phyloP scores from a whole-genome alignment of 352 stramenopile species.

The Phytophthora hibernalis region DNA sequence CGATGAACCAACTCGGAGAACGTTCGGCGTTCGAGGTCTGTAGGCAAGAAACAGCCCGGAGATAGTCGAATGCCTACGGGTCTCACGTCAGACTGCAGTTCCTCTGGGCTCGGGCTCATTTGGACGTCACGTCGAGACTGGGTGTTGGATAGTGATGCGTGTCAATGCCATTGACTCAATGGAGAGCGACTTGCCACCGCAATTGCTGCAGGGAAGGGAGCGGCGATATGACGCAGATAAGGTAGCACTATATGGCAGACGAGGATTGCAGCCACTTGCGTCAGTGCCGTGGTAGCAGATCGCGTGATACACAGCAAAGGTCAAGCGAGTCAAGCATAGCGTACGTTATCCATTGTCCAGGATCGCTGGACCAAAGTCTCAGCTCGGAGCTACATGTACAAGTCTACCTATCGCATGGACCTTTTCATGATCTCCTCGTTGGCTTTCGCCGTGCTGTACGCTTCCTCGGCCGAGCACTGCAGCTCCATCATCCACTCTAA shows the following conservation, averaged over 20 bases:
- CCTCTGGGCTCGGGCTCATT: constrained; percentile 4
- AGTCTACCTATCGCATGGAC: constrained; percentile 29
- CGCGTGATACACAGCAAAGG: constrained; percentile 3
- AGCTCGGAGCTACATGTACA: not conserved
- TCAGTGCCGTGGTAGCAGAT: not conserved
- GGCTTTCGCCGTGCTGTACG: constrained; percentile 50
- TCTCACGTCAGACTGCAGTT: constrained; percentile 15
- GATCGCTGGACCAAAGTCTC: not conserved
- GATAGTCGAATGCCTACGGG: constrained; percentile 35
- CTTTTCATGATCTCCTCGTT: constrained; percentile 57
- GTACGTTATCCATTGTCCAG: not conserved
- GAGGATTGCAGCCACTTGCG: not conserved
- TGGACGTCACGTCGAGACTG: constrained; percentile 7
- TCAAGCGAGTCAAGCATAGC: constrained; percentile 1
- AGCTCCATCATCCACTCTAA: constrained; percentile 48
- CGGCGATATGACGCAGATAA: constrained; percentile 32
- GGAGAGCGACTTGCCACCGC: too few species aligned
- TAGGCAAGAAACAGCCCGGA: constrained; percentile 38
- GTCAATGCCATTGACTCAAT: too few species aligned
- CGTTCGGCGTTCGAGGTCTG: constrained; percentile 38
- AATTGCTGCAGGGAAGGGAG: constrained; percentile 4
- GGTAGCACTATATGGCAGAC: constrained; percentile 24
- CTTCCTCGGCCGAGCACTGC: constrained; percentile 47
- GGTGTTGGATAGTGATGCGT: constrained; percentile 16
- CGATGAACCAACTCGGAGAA: constrained; percentile 40